Evolutionary conservation across 257 asterid genomes (phyloP).

Genomic region (Prunella vulgaris): DNA sequence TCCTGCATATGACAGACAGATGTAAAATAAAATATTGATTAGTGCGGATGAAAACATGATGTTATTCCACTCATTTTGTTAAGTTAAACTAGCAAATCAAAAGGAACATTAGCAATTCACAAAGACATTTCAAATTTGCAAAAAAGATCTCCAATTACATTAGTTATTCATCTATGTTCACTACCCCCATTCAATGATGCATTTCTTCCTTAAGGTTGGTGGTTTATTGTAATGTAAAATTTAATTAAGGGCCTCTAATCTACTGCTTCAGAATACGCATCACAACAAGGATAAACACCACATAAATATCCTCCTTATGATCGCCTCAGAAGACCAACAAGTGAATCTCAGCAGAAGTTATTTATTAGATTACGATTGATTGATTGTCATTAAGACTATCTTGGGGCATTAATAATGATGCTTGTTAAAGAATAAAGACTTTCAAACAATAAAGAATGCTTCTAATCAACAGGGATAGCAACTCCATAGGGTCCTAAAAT

Average conservation of each 20-base stretch:
- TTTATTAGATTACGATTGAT: neutral
- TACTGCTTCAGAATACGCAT: neutral
- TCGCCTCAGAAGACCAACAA: neutral
- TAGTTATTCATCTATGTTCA: neutral
- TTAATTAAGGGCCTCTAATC: neutral
- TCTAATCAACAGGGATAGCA: neutral
- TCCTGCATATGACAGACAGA: conserved; percentile 48
- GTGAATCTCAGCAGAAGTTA: neutral
- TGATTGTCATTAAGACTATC: neutral
- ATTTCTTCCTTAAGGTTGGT: neutral
- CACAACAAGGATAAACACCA: no score
- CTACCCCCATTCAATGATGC: neutral
- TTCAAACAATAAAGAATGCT: neutral
- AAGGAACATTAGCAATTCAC: neutral
- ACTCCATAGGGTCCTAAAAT: neutral
- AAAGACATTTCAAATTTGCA: neutral
- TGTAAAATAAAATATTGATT: neutral
- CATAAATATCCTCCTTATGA: no score
- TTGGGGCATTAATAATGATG: neutral
- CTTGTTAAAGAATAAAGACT: neutral
- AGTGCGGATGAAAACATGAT: neutral
- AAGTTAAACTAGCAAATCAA: neutral
- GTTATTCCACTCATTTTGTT: neutral
- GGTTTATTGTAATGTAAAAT: neutral
- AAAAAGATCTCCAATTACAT: neutral